Conservation (phyloP, 805 yeast species). For the Candida ipomoeae region DNA sequence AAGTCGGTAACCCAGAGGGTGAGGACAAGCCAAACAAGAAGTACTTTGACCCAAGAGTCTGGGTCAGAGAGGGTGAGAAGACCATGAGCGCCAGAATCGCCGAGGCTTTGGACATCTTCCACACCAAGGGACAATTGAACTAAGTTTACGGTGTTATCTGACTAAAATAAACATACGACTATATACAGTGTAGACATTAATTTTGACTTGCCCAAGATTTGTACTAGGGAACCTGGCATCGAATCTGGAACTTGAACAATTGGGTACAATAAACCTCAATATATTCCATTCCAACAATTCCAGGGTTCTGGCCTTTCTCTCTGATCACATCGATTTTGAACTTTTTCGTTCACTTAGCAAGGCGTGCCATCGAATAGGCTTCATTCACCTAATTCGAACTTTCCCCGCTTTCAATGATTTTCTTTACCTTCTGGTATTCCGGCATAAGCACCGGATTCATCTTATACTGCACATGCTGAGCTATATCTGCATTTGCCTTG, state of each 20-base stretch:
- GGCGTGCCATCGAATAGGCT: not conserved
- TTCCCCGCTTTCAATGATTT: slow-evolving; percentile 4
- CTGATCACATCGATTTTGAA: too few species aligned
- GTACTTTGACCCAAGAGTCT: slow-evolving; percentile 99
- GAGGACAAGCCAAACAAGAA: slow-evolving; percentile 99
- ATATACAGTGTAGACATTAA: not conserved
- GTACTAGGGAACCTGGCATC: too few species aligned
- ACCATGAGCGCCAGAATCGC: slow-evolving; percentile 86
- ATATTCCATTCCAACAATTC: too few species aligned
- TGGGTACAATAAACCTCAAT: too few species aligned
- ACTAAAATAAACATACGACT: slow-evolving; percentile 1
- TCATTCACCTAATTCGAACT: not conserved
- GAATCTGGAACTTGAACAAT: too few species aligned
- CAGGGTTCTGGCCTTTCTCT: too few species aligned
- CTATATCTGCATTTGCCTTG: slow-evolving; percentile 62
- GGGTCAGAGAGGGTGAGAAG: slow-evolving; percentile 99
- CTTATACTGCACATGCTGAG: slow-evolving; percentile 41
- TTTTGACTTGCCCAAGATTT: too few species aligned
- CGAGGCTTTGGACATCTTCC: slow-evolving; percentile 83
- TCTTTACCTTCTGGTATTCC: slow-evolving; percentile 33
- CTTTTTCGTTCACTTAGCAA: not conserved
- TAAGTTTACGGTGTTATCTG: slow-evolving; percentile 1
- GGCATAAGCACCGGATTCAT: slow-evolving; percentile 29
- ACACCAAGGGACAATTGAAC: slow-evolving; percentile 57
- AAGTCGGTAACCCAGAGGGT: slow-evolving; percentile 99